Percentiles rank a stretch among this genome's conserved stretches.
Evolutionary conservation across 2,329 filamentous ascomycete species (phyloP).

Genomic region (Diaporthe citrichinensis): DNA sequence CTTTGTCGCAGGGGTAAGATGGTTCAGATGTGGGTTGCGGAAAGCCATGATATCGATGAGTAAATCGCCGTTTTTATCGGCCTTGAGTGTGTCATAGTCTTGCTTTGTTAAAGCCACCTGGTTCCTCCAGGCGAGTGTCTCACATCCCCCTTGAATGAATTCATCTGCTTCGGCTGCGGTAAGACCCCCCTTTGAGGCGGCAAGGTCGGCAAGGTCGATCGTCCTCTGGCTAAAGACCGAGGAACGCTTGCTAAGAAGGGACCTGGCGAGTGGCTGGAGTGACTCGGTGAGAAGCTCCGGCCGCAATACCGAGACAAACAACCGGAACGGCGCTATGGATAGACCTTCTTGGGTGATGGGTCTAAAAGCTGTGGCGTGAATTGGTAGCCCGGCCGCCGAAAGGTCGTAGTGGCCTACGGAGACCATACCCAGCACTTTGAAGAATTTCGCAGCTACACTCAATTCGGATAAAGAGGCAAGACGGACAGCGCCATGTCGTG

Average conservation of each 20-base stretch:
- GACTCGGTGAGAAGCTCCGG: slow-evolving; percentile 55
- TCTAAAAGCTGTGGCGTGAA: slow-evolving; percentile 67
- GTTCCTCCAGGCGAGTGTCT: slow-evolving; percentile 63
- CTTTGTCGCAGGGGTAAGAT: slow-evolving; percentile 65
- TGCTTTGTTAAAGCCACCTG: slow-evolving; percentile 28
- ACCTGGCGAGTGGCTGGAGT: slow-evolving; percentile 47
- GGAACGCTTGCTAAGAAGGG: slow-evolving; percentile 51
- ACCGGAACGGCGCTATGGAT: slow-evolving; percentile 52
- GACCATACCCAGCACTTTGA: slow-evolving; percentile 62
- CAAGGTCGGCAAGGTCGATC: slow-evolving; percentile 52
- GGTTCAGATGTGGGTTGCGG: slow-evolving; percentile 65
- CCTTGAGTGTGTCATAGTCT: slow-evolving; percentile 58
- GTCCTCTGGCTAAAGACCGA: slow-evolving; percentile 59
- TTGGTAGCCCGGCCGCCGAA: slow-evolving; percentile 59
- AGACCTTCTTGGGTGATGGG: slow-evolving; percentile 49
- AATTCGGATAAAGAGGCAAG: slow-evolving; percentile 62
- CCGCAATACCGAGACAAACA: slow-evolving; percentile 53
- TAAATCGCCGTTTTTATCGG: slow-evolving; percentile 34
- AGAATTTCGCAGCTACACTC: slow-evolving; percentile 58
- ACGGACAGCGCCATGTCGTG: slow-evolving; percentile 63
- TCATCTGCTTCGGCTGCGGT: slow-evolving; percentile 49
- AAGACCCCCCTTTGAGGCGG: slow-evolving; percentile 51
- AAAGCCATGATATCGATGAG: slow-evolving; percentile 55
- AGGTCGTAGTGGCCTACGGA: slow-evolving; percentile 68
- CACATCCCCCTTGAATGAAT: slow-evolving; percentile 59